Conservation (phyloP, 164 flowering plant genomes). For the Chloranthus sessilifolius region DNA sequence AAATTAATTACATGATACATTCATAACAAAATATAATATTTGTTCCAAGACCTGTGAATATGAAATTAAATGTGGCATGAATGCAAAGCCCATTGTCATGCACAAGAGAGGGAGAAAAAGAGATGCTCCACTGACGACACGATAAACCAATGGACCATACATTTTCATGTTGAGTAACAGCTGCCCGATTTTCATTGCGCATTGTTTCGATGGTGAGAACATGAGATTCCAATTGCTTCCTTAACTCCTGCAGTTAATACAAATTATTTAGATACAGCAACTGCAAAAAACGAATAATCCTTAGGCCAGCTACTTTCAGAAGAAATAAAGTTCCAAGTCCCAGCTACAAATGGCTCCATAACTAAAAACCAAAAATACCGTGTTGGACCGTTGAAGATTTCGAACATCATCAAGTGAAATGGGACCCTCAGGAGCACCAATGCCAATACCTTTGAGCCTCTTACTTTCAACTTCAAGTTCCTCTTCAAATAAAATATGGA, state of each 20-base stretch:
- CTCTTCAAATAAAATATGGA: slow-evolving; percentile 33
- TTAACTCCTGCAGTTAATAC: slow-evolving; percentile 53
- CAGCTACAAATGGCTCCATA: background rate
- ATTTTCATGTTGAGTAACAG: slow-evolving; percentile 59
- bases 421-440: slow-evolving; percentile 96
- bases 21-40: no score
- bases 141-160: slow-evolving; percentile 32
- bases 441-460: slow-evolving; percentile 82
- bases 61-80: no score
- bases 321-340: background rate
- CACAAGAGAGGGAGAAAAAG: background rate
- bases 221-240: slow-evolving; percentile 82
- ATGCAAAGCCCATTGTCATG: no score
- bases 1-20: no score
- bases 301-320: background rate
- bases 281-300: background rate
- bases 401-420: slow-evolving; percentile 94
- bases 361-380: slow-evolving; percentile 36
- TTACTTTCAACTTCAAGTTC: slow-evolving; percentile 58
- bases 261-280: slow-evolving; percentile 2
- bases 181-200: slow-evolving; percentile 51
- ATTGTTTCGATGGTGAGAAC: slow-evolving; percentile 60
- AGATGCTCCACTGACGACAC: background rate
- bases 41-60: no score
- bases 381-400: slow-evolving; percentile 87